Evolutionary conservation across 192 early-diverging fungal species (phyloP), one percentile per base, ranked within the genome.

Genomic region (Backusella mclennaniae): DNA sequence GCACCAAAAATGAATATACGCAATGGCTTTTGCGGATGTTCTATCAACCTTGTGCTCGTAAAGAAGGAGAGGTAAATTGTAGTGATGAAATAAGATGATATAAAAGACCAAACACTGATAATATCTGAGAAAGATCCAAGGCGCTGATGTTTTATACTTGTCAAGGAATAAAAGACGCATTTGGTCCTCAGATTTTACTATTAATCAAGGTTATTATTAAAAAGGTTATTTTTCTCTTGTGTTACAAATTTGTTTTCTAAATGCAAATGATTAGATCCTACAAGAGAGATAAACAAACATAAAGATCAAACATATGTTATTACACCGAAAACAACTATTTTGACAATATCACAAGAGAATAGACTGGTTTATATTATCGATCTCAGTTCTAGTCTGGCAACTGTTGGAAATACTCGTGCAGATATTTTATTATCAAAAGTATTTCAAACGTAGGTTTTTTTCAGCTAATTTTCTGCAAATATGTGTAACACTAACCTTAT

Each of bases 331-430:
- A 91, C 93, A 1, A 84, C 85, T 12, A 89, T 95, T n/a, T 80
- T 88, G 35, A 84, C 85, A 7, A 75, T 92, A 66, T 81, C 85
- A 52, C 79, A 79, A 33, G 84, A 91, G 74, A 89, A 93, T 76
- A 80, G 91, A 1, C 74, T 92, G 11, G 89, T 92, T 3, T 90
- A 92, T 76, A 79, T 93, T 21, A 84, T 95, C 35, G 93, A 95
- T 76, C 80, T 90, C 19, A 88, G 84, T 11, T 87, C 92, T 2
- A 90, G 89, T 72, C 85, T 95, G 76, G 83, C 89, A 17, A 86
- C 88, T 9, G 83, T 88, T 7, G 85, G 88, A 63, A 82, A 82
- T 21, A 76, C 71, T 1, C 74, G 76, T 21, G 79, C 70, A 42
- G 63, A 82, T n/a, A 79, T 86, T 11, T 70, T 89, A 31, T 83